A percentile compares a stretch with the other conserved stretches of the same genome.
phyloP scores from a whole-genome alignment of 305 asterid species.

The Fraxinus nigra region DNA sequence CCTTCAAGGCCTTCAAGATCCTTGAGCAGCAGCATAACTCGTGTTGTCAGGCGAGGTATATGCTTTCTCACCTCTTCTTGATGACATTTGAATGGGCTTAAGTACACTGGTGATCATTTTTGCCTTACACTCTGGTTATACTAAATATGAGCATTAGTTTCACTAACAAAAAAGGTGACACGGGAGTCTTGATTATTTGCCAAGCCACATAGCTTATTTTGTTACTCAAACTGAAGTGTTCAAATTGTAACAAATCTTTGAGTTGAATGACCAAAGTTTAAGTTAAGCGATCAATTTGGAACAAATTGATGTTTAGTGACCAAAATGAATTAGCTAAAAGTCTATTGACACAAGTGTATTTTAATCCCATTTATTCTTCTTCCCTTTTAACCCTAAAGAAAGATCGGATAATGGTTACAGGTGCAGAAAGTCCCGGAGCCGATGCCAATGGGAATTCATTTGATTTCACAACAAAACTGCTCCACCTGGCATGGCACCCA shows the following conservation, averaged over 20 bases:
- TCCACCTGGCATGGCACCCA: slow-evolving; percentile 98
- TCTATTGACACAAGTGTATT: background rate
- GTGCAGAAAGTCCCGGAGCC: slow-evolving; percentile 72
- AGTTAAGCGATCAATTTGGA: background rate
- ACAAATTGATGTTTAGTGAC: background rate
- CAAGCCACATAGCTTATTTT: background rate
- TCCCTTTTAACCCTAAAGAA: background rate
- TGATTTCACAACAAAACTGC: slow-evolving; percentile 85
- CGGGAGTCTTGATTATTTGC: background rate
- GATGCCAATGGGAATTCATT: slow-evolving; percentile 90
- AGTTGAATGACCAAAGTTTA: background rate
- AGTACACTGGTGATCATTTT: background rate
- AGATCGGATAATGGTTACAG: slow-evolving; percentile 30
- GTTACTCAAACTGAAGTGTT: background rate
- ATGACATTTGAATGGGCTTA: background rate
- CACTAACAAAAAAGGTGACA: background rate
- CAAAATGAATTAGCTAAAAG: background rate
- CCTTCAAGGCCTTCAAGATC: slow-evolving; percentile 90
- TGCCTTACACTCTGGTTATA: background rate
- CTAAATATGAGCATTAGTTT: background rate
- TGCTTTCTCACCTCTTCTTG: background rate
- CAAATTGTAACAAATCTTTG: background rate
- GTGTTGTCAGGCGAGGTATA: slow-evolving; percentile 85
- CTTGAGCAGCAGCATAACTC: slow-evolving; percentile 77
- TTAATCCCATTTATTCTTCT: background rate